A percentile compares a stretch with the other conserved stretches of the same genome.
Conservation (phyloP, 106 monocot genomes). For the Platanthera zijinensis region DNA sequence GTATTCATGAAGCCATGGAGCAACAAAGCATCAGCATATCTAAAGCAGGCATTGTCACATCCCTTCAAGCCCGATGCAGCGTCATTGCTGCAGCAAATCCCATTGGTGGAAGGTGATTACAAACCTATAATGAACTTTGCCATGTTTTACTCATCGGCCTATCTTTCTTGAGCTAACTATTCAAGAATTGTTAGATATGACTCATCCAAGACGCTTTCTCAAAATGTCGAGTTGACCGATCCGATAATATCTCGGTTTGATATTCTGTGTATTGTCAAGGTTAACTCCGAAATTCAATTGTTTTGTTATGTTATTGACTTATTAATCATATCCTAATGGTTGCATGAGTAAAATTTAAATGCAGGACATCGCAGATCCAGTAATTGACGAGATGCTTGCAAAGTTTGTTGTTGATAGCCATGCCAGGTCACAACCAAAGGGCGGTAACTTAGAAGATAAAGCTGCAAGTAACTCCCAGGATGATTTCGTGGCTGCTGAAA, state of each 20-base stretch:
- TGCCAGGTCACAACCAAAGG: constrained; percentile 86
- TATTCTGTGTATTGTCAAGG: constrained; percentile 96
- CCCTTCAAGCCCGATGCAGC: constrained; percentile 96
- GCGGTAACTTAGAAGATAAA: constrained; percentile 65
- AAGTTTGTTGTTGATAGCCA: constrained; percentile 97
- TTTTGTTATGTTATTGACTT: not conserved
- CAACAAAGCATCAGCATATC: constrained; percentile 99
- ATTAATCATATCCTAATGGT: not conserved
- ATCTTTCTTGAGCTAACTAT: not conserved
- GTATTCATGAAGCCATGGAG: constrained; percentile 99
- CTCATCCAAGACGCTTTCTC: constrained; percentile 84
- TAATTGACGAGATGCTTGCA: constrained; percentile 97
- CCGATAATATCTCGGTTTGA: constrained; percentile 98
- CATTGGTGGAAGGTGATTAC: constrained; percentile 72
- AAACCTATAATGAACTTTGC: not conserved
- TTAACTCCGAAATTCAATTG: constrained; percentile 10
- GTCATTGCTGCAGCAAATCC: constrained; percentile 99
- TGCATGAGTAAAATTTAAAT: constrained; percentile 6
- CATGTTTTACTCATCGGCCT: not conserved
- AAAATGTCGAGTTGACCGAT: constrained; percentile 99
- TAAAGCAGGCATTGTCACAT: constrained; percentile 97
- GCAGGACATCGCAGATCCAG: constrained; percentile 97
- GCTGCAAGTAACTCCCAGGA: constrained; percentile 40
- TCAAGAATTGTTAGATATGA: constrained; percentile 54
- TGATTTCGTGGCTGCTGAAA: constrained; percentile 22